These are phyloP conservation scores for Actinomortierella wolfii DNA, from an alignment of 371 early-diverging fungal species.

Conservation along the genomic window DNA sequence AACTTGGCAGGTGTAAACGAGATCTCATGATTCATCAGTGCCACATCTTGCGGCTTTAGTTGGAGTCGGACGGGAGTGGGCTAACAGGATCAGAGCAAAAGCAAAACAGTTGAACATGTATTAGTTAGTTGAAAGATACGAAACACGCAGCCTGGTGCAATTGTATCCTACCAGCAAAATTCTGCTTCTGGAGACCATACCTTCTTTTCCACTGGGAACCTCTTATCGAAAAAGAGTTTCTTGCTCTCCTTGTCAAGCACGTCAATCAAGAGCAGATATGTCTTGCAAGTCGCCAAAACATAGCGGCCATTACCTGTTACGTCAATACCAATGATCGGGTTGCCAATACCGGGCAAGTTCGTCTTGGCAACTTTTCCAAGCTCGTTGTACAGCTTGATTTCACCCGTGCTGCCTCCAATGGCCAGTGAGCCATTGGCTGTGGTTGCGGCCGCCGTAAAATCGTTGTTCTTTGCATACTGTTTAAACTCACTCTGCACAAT, in stretches of 20 bases:
- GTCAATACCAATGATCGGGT: slow-evolving; percentile 89
- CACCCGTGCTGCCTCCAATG: slow-evolving; percentile 87
- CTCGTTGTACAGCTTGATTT: slow-evolving; percentile 84
- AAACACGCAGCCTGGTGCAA: slow-evolving; percentile 16
- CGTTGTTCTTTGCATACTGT: slow-evolving; percentile 67
- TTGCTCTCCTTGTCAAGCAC: slow-evolving; percentile 55
- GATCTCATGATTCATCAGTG: slow-evolving; percentile 72
- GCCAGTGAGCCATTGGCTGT: slow-evolving; percentile 84
- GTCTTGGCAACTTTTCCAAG: slow-evolving; percentile 89
- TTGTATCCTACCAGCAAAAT: too few species aligned
- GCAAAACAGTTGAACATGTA: not conserved
- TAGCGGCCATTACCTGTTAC: slow-evolving; percentile 88
- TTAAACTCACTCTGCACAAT: slow-evolving; percentile 67
- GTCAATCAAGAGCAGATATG: slow-evolving; percentile 83
- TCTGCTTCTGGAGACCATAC: slow-evolving; percentile 28
- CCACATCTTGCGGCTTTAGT: slow-evolving; percentile 91
- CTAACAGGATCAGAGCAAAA: slow-evolving; percentile 33
- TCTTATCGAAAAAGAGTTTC: slow-evolving; percentile 65
- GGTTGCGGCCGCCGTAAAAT: slow-evolving; percentile 79
- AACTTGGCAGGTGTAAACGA: slow-evolving; percentile 93
- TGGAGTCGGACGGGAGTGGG: slow-evolving; percentile 81
- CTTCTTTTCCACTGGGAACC: slow-evolving; percentile 65
- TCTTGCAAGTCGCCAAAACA: slow-evolving; percentile 89
- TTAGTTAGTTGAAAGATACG: not conserved
- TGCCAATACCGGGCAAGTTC: slow-evolving; percentile 86